Conservation (phyloP, 768 basidiomycete species). For the Macrolepiota dolichaula region DNA sequence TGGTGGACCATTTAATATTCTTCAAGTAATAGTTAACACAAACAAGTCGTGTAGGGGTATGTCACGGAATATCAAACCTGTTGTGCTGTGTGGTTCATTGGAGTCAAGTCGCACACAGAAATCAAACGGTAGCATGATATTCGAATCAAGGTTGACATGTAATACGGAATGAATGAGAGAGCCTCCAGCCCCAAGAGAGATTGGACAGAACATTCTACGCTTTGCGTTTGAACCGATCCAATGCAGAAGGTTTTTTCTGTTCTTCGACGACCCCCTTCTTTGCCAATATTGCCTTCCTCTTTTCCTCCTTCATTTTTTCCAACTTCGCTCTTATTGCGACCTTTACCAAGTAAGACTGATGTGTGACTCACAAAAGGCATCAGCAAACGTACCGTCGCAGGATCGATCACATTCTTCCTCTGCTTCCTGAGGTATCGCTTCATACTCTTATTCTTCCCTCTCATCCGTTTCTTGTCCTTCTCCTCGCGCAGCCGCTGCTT, state of each 20-base stretch:
- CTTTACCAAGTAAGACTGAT: conserved; percentile 17
- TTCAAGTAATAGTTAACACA: no score
- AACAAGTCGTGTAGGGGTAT: no score
- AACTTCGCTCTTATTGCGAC: conserved; percentile 68
- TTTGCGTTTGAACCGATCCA: conserved; percentile 38
- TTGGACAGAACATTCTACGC: neutral
- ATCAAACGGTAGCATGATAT: no score
- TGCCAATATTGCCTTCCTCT: conserved; percentile 29
- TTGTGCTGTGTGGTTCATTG: no score
- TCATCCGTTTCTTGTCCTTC: conserved; percentile 75
- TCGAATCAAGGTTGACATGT: no score
- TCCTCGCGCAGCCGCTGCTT: conserved; percentile 30
- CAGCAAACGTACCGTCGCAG: conserved; percentile 48
- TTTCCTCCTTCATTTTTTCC: conserved; percentile 53
- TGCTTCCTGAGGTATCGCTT: conserved; percentile 88
- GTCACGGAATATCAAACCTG: no score
- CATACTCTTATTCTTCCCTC: conserved; percentile 83
- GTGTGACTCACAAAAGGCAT: neutral
- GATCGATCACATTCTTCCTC: conserved; percentile 93
- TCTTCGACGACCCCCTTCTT: conserved; percentile 22
- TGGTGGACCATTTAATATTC: no score
- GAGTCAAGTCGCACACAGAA: no score
- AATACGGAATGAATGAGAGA: no score
- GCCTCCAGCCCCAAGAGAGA: no score
- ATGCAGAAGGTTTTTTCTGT: conserved; percentile 30